Base-by-base conservation (phyloP, 768 basidiomycete species). In the Botryobasidium botryosum region DNA sequence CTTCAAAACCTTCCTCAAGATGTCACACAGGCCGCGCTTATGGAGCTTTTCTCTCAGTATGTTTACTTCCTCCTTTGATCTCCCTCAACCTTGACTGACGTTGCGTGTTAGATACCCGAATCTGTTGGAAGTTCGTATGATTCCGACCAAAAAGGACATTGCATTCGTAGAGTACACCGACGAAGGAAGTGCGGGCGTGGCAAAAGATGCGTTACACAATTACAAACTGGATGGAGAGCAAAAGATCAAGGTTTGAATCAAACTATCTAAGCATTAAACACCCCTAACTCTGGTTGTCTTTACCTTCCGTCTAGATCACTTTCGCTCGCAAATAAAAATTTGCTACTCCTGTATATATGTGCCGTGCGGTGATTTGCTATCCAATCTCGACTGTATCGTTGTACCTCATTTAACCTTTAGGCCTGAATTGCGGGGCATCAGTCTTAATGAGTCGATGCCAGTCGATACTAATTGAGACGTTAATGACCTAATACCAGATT, bases 101-200 rank as follows among this genome's bases (percentile, higher is more conserved):
- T 36, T 20, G 23, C 6, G 35, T 18, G 7, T 21, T 39, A 92
- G 90, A 63, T 91, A 94, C 64, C 85, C 91, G 47, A 92, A 91
- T 57, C 62, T 99, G 46, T 61, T 92, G 76, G 90, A 97, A 70
- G 90, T 99, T 7, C 91, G 94, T 69, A 87, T 91, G 56, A 92
- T 99, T 58, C 88, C 92, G 33, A 90, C 88, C 37, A 91, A 94
- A 63, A 79, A 79, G 58, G 91, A 92, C 59, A 97, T 97, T 51
- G 94, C 92, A 1, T 99, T 99, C 70, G 90, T 99, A 64, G 94
- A 99, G 59, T 99, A 81, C 54, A 56, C 79, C 60, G 94, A 97
- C 77, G 94, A 97, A 61, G 74, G 69, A 32, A 84, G 83, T 51
- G 83, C 92, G 13, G 80, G 77, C 18, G 75, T 80, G 41, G 94